Conservation (phyloP, 176 grass and related monocot species). For the Pharus latifolius region DNA sequence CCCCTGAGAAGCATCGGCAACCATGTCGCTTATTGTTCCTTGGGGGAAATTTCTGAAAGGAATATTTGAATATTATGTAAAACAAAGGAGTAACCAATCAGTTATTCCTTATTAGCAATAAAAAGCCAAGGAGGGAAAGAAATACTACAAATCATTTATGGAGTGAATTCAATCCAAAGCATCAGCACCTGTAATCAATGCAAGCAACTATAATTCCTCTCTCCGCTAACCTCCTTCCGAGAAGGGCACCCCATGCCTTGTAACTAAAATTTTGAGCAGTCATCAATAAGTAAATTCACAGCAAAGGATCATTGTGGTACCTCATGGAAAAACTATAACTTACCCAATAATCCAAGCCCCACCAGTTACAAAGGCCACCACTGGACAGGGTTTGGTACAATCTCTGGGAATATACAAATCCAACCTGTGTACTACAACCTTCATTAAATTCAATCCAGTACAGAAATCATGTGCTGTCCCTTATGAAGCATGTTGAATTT, state of each 20-base stretch:
- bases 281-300: neutral
- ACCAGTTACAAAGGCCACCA: conserved; percentile 92
- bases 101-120: neutral
- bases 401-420: conserved; percentile 84
- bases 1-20: conserved; percentile 88
- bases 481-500: too few species aligned
- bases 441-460: neutral
- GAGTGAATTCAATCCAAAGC: neutral
- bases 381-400: conserved; percentile 51
- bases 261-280: conserved; percentile 46
- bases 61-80: neutral
- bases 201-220: conserved; percentile 97
- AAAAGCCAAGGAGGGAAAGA: neutral
- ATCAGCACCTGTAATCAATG: conserved; percentile 88
- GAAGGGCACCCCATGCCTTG: conserved; percentile 94
- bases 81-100: neutral
- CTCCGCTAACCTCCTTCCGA: conserved; percentile 84
- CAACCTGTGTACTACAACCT: conserved; percentile 42
- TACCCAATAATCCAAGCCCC: conserved; percentile 99
- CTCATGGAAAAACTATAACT: conserved; percentile 16
- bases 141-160: neutral
- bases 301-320: neutral
- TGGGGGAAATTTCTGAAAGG: conserved; percentile 89
- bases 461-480: neutral
- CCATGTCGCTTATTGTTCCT: conserved; percentile 94